Conservation (phyloP, 2,329 filamentous ascomycete genomes). For the Hypomyces rosellus region DNA sequence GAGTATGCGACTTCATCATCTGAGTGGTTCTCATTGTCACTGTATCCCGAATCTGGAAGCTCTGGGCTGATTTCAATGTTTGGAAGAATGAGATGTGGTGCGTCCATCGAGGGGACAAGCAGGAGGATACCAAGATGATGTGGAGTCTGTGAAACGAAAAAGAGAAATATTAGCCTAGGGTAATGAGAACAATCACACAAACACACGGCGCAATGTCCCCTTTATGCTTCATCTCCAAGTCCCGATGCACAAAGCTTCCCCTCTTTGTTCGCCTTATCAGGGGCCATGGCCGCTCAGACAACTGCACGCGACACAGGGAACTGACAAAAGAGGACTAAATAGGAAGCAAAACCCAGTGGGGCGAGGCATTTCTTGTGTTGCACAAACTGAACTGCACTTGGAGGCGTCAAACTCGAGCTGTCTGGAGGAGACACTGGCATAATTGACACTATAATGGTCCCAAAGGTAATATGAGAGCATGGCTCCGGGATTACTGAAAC, state of each 20-base stretch:
- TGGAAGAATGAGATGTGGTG: neutral
- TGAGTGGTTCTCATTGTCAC: neutral
- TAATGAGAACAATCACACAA: neutral
- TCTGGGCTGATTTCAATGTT: neutral
- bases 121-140: neutral
- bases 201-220: neutral
- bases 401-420: neutral
- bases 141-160: neutral
- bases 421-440: neutral
- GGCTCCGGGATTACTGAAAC: too few species aligned
- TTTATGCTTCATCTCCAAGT: neutral
- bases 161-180: neutral
- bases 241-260: neutral
- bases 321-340: neutral
- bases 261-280: neutral
- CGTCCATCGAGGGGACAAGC: neutral
- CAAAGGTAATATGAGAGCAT: too few species aligned
- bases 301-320: neutral
- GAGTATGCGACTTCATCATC: neutral
- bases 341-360: neutral
- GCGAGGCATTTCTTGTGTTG: neutral
- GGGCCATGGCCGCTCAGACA: neutral
- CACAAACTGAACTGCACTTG: neutral
- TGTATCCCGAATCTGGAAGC: neutral
- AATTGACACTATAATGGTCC: neutral